These are phyloP conservation scores for Medicago arabica DNA, from an alignment of 306 rosid species.

Conservation along the genomic window DNA sequence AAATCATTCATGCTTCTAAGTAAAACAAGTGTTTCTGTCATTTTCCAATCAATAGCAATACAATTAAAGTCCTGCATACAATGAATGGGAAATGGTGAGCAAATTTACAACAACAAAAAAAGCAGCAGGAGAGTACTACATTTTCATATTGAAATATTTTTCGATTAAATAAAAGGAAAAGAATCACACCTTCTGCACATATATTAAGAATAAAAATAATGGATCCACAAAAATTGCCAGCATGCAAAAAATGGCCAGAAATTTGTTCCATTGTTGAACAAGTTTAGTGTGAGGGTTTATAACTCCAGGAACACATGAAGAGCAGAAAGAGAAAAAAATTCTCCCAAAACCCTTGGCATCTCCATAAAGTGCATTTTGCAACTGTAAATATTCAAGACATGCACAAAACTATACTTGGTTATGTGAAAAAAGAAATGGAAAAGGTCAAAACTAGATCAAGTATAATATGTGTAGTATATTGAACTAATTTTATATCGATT, in stretches of 20 bases:
- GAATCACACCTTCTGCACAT: slow-evolving; percentile 52
- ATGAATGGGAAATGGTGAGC: slow-evolving; percentile 1
- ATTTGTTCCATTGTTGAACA: slow-evolving; percentile 75
- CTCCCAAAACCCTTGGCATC: slow-evolving; percentile 82
- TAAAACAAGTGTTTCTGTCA: slow-evolving; percentile 59
- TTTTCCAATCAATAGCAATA: slow-evolving; percentile 53
- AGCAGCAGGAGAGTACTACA: slow-evolving; percentile 13
- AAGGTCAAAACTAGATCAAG: neutral
- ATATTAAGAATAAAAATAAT: slow-evolving; percentile 73
- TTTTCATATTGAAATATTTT: slow-evolving; percentile 12
- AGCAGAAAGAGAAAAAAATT: slow-evolving; percentile 55
- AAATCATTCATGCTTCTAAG: slow-evolving; percentile 79
- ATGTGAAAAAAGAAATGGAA: neutral
- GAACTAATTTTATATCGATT: too few species aligned
- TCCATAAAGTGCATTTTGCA: slow-evolving; percentile 74
- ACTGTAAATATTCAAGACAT: slow-evolving; percentile 51
- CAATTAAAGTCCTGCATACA: slow-evolving; percentile 61
- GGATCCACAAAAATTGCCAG: slow-evolving; percentile 84
- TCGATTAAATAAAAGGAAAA: slow-evolving; percentile 19
- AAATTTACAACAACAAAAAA: slow-evolving; percentile 14
- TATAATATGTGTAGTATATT: too few species aligned
- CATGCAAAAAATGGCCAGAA: slow-evolving; percentile 73
- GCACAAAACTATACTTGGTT: slow-evolving; percentile 5
- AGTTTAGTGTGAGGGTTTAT: slow-evolving; percentile 80
- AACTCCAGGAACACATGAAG: slow-evolving; percentile 68